Conservation (phyloP, 78 protist species). For the Ministeria vibrans region DNA sequence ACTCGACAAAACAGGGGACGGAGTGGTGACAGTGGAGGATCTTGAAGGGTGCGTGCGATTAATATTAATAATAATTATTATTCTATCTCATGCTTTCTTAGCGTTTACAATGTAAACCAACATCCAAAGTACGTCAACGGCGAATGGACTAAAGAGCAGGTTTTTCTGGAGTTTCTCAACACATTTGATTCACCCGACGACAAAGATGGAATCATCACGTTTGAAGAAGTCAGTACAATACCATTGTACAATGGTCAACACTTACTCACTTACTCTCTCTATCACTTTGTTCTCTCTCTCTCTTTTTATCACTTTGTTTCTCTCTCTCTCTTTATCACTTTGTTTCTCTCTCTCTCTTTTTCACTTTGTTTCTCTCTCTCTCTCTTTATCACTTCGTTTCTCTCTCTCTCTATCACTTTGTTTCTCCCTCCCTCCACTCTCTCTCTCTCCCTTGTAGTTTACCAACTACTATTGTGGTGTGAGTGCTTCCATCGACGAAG, state of each 20-base stretch:
- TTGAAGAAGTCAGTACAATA: too few relatives aligned
- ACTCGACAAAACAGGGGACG: constrained; percentile 13
- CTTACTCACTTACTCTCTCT: too few relatives aligned
- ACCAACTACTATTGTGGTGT: background rate
- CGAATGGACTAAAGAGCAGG: constrained; percentile 6
- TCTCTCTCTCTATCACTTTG: background rate
- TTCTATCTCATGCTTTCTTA: background rate
- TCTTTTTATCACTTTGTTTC: background rate
- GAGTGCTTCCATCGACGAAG: constrained; percentile 11
- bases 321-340: background rate
- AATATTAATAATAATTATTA: background rate
- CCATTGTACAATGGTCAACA: too few relatives aligned
- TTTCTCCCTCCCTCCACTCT: background rate
- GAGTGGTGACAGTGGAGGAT: background rate
- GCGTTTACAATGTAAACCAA: background rate
- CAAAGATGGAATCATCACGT: background rate
- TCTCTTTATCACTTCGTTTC: background rate
- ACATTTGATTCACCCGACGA: background rate
- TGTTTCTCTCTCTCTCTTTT: background rate
- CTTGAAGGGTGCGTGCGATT: background rate
- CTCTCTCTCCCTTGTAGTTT: background rate
- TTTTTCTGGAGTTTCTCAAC: constrained; percentile 4
- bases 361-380: background rate
- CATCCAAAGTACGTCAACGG: constrained; percentile 11
- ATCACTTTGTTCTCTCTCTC: background rate